Evolutionary conservation across 495 filamentous ascomycete genomes (phyloP), one percentile per base, ranked within the genome.

Genomic region (Talaromyces liani): DNA sequence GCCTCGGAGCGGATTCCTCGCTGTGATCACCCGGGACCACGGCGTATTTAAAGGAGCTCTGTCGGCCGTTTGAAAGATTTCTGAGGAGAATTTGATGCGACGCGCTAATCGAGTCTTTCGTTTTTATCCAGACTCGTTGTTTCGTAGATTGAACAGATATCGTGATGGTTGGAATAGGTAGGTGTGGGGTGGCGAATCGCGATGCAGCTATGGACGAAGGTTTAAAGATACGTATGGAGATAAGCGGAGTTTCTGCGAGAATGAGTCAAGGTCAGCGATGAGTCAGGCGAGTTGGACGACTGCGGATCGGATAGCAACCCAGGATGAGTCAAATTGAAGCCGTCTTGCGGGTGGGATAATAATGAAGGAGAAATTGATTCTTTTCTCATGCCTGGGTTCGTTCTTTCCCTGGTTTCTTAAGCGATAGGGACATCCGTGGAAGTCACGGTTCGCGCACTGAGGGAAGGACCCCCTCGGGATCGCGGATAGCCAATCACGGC

Each of bases 21-120:
- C 89, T 86, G 87, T 91, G 84, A 87, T 78, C 89, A 86, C 86
- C 64, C 65, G 65, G 88, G 88, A 84, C 78, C 84, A 91, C 91
- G 87, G 91, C 91, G 69, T 92, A 69, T 92, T 89, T 91, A 90
- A 88, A 88, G 84, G 86, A 76, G 72, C 81, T 78, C 66, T 61
- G 65, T 53, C 66, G 75, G 72, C 69, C 47, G 75, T 76, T 56
- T 60, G 74, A 77, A 75, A 77, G 70, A 67, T 70, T 75, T 73
- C 72, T 71, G 69, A 58, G 56, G 24, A 58, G 24, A 22, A 4
- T 2, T 49, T 58, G 56, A 22, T 55, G 65, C 62, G 70, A 67
- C 60, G 54, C 39, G 55, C 24, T 57, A 62, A 9, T 10, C 16
- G 53, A 55, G 22, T 29, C 18, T 55, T 29, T 4, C 2, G 14